Evolutionary conservation across 164 flowering plant species (phyloP), one percentile per base, ranked within the genome.

Genomic region (Stephania cephalantha): DNA sequence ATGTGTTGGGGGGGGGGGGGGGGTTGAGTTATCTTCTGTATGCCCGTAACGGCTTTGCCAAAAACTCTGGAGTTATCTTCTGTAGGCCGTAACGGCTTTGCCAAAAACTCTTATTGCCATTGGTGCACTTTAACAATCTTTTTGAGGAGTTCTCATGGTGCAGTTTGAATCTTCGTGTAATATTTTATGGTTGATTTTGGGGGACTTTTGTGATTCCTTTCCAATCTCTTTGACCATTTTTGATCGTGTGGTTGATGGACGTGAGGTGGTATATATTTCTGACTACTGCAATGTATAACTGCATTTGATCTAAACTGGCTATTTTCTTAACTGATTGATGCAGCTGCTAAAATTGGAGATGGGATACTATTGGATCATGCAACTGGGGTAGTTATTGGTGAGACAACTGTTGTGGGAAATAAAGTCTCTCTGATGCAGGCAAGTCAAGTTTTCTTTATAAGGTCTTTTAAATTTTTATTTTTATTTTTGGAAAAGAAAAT

Each of bases 391-490:
- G 98, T 94, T 72, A 86, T 94, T 80, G 97, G 98, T n/a, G 98
- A 94, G 83, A 94, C 98, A 76, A 93, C 98, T 70, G 90, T 90
- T 71, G 77, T 94, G 63, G 98, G 94, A 79, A 87, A 90, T 78
- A 80, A 86, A 78, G 98, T 93, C 74, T 93, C 98, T 46, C 53
- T 93, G 70, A 89, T 93, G 98, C 98, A 93, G 88, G 98, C 85
- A 79, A 84, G 83, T 64, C 15, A 22, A 64, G 45, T 72, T 74
- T 20, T 17, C 42, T 35, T 22, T 64, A 7, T 46, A 69, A 22
- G 20, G 63, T 35, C 15, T 17, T 71, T 25, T 25, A 0, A 25
- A 25, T 0, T 25, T 25, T 25, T 25, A 0, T 25, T 25, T 25
- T 25, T 13, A 73, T 73, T 2, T 29, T 46, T 30, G 18, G 50